Percentiles rank a stretch among this genome's conserved stretches.
Evolutionary conservation across 2,329 filamentous ascomycete species (phyloP).

Genomic region (Ophiostoma fasciatum): DNA sequence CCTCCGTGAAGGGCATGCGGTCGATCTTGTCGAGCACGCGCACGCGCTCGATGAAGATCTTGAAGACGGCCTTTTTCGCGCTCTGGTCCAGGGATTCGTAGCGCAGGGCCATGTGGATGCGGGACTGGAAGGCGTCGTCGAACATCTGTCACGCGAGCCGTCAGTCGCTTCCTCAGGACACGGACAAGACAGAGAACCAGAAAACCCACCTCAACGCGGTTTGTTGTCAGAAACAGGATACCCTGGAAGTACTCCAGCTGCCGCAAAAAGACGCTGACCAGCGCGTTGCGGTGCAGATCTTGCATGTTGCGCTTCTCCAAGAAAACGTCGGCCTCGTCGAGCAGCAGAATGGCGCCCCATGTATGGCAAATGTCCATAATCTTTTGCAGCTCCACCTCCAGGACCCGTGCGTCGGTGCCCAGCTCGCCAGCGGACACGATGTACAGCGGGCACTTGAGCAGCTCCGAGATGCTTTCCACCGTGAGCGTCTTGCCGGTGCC

Average conservation of each 20-base stretch:
- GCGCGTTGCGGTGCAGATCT: constrained; percentile 32
- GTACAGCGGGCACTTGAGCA: constrained; percentile 28
- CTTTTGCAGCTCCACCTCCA: constrained; percentile 32
- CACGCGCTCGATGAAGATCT: constrained; percentile 66
- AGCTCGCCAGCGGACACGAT: constrained; percentile 42
- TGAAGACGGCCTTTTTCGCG: constrained; percentile 68
- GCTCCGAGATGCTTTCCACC: constrained; percentile 25
- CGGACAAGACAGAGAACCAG: not conserved
- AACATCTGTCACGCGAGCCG: constrained; percentile 37
- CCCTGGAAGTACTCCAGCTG: constrained; percentile 86
- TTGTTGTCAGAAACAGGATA: constrained; percentile 80
- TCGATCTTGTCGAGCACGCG: constrained; percentile 46
- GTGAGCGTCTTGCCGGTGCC: constrained; percentile 33
- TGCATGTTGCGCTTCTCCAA: constrained; percentile 29
- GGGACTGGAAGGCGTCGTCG: constrained; percentile 77
- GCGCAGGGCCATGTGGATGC: constrained; percentile 72
- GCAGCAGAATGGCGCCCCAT: constrained; percentile 35
- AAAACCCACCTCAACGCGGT: constrained; percentile 51
- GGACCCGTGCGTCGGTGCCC: constrained; percentile 25
- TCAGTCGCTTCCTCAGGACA: not conserved
- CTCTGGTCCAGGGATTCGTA: constrained; percentile 61
- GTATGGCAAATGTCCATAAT: constrained; percentile 32
- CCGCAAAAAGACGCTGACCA: constrained; percentile 64
- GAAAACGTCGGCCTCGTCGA: constrained; percentile 40
- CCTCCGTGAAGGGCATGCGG: constrained; percentile 46